Conservation (phyloP, 1,139 yeast genomes). For the Suhomyces guaymorum region DNA sequence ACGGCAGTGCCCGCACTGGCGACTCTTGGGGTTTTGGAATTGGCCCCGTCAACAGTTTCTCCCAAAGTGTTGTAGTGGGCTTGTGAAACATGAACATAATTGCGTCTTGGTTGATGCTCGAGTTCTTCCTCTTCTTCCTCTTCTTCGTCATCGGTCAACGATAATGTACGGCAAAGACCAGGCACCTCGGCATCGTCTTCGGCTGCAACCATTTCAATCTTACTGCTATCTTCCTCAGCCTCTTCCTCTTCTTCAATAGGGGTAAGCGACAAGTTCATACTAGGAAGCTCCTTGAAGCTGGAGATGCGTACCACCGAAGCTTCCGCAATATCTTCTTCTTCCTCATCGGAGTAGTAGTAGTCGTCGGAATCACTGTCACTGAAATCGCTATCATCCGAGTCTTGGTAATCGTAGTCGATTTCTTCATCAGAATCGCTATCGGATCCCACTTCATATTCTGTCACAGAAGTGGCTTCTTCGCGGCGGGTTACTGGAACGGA, state of each 20-base stretch:
- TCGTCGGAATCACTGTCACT: constrained; percentile 26
- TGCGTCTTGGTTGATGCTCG: constrained; percentile 3
- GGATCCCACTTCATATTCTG: constrained; percentile 24
- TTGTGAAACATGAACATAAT: constrained; percentile 6
- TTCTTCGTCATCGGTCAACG: constrained; percentile 31
- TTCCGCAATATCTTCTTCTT: constrained; percentile 6
- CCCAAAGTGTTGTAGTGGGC: constrained; percentile 3
- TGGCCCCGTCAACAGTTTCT: background rate
- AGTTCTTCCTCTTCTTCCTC: constrained; percentile 16
- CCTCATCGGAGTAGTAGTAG: constrained; percentile 33
- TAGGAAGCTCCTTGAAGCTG: constrained; percentile 25
- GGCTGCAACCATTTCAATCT: too few relatives aligned
- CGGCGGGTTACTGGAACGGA: constrained; percentile 11
- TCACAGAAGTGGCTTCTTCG: constrained; percentile 19
- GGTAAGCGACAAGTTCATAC: constrained; percentile 25
- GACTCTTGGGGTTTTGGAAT: constrained; percentile 4
- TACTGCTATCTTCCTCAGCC: constrained; percentile 27
- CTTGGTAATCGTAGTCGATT: constrained; percentile 25
- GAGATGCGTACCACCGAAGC: constrained; percentile 2
- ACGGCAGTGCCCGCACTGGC: background rate
- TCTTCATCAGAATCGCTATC: constrained; percentile 17
- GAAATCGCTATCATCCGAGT: constrained; percentile 4
- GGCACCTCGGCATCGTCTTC: constrained; percentile 25
- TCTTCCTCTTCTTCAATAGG: constrained; percentile 27
- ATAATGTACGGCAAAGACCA: constrained; percentile 25